Evolutionary conservation across 805 yeast genomes (phyloP).

Genomic region (Starmerella bacillaris): DNA sequence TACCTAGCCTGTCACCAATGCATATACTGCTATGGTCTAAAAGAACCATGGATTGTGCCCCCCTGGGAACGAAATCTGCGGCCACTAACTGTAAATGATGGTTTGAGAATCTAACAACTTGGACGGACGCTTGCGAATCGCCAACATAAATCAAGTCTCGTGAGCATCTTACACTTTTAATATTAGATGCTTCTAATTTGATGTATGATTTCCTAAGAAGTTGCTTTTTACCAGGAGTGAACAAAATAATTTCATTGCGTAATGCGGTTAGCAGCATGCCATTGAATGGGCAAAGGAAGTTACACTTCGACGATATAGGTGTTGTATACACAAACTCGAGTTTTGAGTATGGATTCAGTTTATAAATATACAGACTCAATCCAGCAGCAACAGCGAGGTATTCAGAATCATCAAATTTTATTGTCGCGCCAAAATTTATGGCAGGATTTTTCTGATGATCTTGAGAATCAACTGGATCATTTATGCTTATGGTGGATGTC

Average conservation of each 20-base stretch:
- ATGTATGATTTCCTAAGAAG: constrained; percentile 47
- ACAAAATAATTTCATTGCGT: constrained; percentile 23
- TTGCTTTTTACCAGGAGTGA: constrained; percentile 62
- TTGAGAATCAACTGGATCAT: too few relatives aligned
- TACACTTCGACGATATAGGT: constrained; percentile 8
- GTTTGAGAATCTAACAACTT: constrained; percentile 36
- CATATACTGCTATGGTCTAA: constrained; percentile 61
- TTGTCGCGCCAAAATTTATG: background rate
- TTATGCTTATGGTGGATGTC: too few relatives aligned
- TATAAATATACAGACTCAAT: background rate
- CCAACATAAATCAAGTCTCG: constrained; percentile 35
- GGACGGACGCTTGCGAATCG: constrained; percentile 52
- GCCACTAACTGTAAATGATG: constrained; percentile 43
- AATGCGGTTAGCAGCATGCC: constrained; percentile 46
- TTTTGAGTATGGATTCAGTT: background rate
- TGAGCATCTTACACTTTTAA: background rate
- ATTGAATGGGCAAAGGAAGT: constrained; percentile 28
- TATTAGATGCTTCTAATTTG: constrained; percentile 1
- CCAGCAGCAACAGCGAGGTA: constrained; percentile 8
- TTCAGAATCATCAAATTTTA: constrained; percentile 3
- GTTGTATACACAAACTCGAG: constrained; percentile 46
- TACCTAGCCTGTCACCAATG: constrained; percentile 82
- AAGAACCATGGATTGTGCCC: constrained; percentile 39
- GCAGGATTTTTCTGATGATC: too few relatives aligned
- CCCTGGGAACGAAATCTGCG: constrained; percentile 52